Conservation (phyloP, 2,329 filamentous ascomycete genomes). For the Penicillium freii region DNA sequence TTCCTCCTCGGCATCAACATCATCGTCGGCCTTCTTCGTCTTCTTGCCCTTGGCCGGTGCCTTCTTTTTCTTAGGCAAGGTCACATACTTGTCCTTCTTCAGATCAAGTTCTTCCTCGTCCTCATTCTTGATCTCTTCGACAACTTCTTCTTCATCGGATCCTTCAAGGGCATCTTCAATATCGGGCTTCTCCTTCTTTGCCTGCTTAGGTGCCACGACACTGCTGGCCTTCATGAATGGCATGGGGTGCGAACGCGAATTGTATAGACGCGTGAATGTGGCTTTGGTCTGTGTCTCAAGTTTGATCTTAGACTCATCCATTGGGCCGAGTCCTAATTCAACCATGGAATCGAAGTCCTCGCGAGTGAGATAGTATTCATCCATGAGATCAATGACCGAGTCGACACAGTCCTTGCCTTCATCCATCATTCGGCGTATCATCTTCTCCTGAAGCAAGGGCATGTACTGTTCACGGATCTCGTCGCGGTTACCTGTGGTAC, state of each 20-base stretch:
- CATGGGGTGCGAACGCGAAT: constrained; percentile 78
- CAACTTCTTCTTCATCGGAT: constrained; percentile 69
- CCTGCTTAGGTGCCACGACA: constrained; percentile 69
- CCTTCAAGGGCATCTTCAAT: constrained; percentile 95
- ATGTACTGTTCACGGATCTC: constrained; percentile 94
- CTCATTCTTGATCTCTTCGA: constrained; percentile 57
- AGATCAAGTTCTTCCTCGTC: constrained; percentile 78
- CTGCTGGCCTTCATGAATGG: constrained; percentile 94
- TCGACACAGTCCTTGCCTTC: constrained; percentile 80
- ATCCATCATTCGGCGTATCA: constrained; percentile 69
- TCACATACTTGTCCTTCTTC: constrained; percentile 95
- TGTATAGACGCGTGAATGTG: constrained; percentile 89
- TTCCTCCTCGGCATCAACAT: constrained; percentile 51
- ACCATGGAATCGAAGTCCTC: constrained; percentile 93
- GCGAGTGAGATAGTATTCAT: constrained; percentile 89
- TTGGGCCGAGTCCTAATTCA: constrained; percentile 84
- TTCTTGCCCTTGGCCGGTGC: constrained; percentile 43
- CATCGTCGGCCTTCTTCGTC: constrained; percentile 35
- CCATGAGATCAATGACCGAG: constrained; percentile 91
- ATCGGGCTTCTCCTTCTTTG: constrained; percentile 76
- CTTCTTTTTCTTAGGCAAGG: constrained; percentile 75
- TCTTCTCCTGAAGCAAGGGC: constrained; percentile 78
- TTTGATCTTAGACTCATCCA: constrained; percentile 70
- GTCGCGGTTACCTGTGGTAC: constrained; percentile 83
- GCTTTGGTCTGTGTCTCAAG: constrained; percentile 85